Base-by-base conservation (phyloP, 2,329 filamentous ascomycete species). In the Proliferodiscus dingleyae region DNA sequence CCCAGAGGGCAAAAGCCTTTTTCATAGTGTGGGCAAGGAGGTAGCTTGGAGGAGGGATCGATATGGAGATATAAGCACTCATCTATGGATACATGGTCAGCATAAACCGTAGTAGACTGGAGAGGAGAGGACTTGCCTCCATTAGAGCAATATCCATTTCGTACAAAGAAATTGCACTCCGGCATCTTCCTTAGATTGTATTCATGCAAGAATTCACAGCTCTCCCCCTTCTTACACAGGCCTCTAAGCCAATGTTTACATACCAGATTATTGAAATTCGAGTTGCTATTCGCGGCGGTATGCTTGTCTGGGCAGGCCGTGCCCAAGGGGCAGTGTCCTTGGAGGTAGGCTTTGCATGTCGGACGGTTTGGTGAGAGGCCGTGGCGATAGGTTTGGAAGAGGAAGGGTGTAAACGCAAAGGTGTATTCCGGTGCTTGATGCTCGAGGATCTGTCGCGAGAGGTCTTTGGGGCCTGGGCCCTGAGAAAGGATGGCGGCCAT, bases 191-290 rank as follows among this genome's bases (percentile, higher is more conserved):
- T 83, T 57, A 98, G 78, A 70, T 98, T 97, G 74, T 96, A 98
- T 70, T 97, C 93, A 75, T 98, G 93, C 39, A 97, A 75, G 62
- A 97, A 98, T 72, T 98, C 93, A 81, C 93, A 98, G 57, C 83
- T 81, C 63, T 96, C 85, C 60, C 91, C 93, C 70, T 97, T 97
- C 66, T 98, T 98, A 75, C 93, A 98, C 16, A 98, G 80, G 0
- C 90, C 91, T 54, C 94, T 87, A 62, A 97, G 82, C 83, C 93
- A 97, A 75, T 97, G 93, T 72, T 98, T 98, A 81, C 93, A 98
- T 50, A 98, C 91, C 13, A 97, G 81, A 63, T 79, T 86, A 70
- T 85, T 87, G 65, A 85, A 85, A 26, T 81, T 81, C 32, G 71
- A 72, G 18, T 50, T 51, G 36, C 45, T 58, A 33, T 53, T 53